Evolutionary conservation across 1,284 basidiomycete genomes (phyloP), one percentile per base, ranked within the genome.

Genomic region (Tilletia walkeri): DNA sequence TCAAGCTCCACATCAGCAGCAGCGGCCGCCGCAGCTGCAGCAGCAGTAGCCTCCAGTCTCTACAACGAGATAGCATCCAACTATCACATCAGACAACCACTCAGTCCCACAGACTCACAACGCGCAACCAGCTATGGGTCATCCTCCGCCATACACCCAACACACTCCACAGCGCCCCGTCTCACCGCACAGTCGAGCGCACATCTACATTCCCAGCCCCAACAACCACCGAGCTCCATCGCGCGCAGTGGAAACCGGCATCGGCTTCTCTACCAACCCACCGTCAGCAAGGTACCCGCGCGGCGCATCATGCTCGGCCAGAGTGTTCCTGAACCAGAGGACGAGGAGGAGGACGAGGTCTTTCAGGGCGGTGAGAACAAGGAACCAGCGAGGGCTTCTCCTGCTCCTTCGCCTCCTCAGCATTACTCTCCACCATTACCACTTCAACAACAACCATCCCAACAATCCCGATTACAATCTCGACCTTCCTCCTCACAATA

Each of bases 21-120:
- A 7, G 14, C 41, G 9, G 30, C 36, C 30, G 34, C 36, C 3
- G 7, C 34, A 3, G 30, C 59, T 39, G 34, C 59, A 41, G 36
- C 59, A 10, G 7, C 12, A 7, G 18, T 16, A 3, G 18, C 30
- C 3, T 18, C 34, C 18, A 36, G 12, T 20, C 59, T 63, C 36
- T 6, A 38, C 3, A 34, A 38, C 36, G 59, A 63, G 34, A 18
- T n/a, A 34, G 16, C 14, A 18, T 38, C 59, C 34, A 41, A 18
- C 30, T 38, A 63, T 39, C 59, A 38, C 59, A 63, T 63, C 34
- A 63, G 59, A 41, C 59, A 63, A n/a, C 59, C 59, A 6, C 59
- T 63, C 59, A 63, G 59, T 63, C 59, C 59, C 30, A 63, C 59
- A 2, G 36, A 39, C 34, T 39, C 59, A 3, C 59, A 63, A 16